Evolutionary conservation across 140 eudicot genomes (phyloP), one percentile per base, ranked within the genome.

Genomic region (Bidens hawaiensis): DNA sequence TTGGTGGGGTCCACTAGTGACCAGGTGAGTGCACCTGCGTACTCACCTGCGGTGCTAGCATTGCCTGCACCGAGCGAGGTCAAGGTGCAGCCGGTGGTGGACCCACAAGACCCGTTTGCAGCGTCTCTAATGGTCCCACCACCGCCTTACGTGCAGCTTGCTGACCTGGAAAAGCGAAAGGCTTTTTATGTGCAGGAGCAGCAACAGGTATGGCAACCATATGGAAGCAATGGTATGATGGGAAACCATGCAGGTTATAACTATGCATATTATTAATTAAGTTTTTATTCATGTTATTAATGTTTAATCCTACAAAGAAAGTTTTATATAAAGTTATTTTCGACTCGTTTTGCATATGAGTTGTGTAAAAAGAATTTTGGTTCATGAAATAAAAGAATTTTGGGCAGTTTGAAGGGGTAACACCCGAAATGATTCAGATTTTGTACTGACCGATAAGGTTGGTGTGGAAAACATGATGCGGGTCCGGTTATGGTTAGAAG

Each of bases 101-200:
- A 85, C 36, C 64, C 75, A 16, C 78, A 77, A 55, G 90, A 86
- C 50, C 90, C 95, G 2, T 86, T 86, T 66, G 95, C 83, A 21
- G 95, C 95, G 0, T 82, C 90, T 4, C 72, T 86, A 16, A n/a
- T 33, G 2, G 78, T 86, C 47, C 79, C 82, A 23, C 90, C 90
- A 0, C 95, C 90, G 30, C 57, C 86, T 1, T 86, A 86, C 28
- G 81, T 86, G 54, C 89, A 85, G 51, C 79, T 82, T 51, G 94
- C 84, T 0, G 94, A 85, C 45, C 58, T 79, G 89, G 94, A 85
- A 72, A 85, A 56, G 78, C 82, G 82, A 43, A 83, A 82, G 64
- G 75, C 79, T 14, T 64, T 79, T 52, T 84, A 82, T 47, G 40
- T 43, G 60, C 86, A 79, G 61, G 89, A 82, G 66, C 83, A 73